Evolutionary conservation across 2,329 filamentous ascomycete species (phyloP), one percentile per base, ranked within the genome.

Genomic region (Aspergillus hortae): DNA sequence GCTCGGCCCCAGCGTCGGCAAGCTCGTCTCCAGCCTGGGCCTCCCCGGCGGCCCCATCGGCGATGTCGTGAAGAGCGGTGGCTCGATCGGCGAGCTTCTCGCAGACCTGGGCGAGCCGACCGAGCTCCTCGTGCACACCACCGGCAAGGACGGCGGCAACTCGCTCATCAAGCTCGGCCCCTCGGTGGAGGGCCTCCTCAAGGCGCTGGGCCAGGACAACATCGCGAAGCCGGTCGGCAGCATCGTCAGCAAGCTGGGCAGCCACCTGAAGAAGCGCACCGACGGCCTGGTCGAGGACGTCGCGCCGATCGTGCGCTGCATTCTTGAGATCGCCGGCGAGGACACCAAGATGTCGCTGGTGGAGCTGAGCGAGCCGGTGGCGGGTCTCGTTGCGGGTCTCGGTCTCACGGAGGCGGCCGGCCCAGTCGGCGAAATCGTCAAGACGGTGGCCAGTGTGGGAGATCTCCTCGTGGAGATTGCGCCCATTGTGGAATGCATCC

Each of bases 161-260:
- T 7, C 40, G 33, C 62, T 68, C 35, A 58, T 68, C 48, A 48
- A 68, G 62, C 60, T 68, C 23, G 59, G 55, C 54, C 62, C 66
- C 48, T 57, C 60, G 35, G 60, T 67, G 25, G 53, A 62, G 14
- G 51, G 53, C 36, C 62, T 68, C 41, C 52, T 68, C 52, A 47
- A 53, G 46, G 63, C 62, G 44, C 64, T 68, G 33, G 64, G 63
- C 51, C 61, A 67, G 30, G 53, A 59, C 45, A 49, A 51, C 49
- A 54, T 68, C 32, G 60, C 58, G 48, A 51, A 53, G 44, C 63
- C 66, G 48, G 56, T 62, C 25, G 67, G 67, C 38, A 45, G 53
- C 41, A 57, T 70, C 32, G 30, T 61, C 17, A 53, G 57, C 5
- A 51, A 49, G 4, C 42, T 48, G 14, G 57, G 53, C 40, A 47